phyloP scores from a whole-genome alignment of 2,329 filamentous ascomycete genomes.

The Aureobasidium sp. region DNA sequence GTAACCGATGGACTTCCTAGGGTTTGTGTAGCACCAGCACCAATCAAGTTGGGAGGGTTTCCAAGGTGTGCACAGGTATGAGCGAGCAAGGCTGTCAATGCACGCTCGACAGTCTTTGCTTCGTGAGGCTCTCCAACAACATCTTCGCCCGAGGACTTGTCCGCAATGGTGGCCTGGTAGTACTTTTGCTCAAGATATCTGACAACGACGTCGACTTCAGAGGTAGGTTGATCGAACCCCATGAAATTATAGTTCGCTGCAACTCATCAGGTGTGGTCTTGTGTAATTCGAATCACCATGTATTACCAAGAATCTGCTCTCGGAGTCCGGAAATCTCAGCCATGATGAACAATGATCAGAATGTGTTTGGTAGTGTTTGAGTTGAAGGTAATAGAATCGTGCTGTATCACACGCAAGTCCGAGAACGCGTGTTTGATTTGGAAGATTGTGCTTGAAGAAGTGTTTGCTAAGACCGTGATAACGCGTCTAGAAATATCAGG shows the following conservation, averaged over 20 bases:
- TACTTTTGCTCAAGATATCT: background rate
- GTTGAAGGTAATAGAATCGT: background rate
- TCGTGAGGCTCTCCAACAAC: background rate
- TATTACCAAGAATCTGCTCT: slow-evolving; percentile 4
- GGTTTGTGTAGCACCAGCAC: background rate
- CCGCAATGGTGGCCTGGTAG: background rate
- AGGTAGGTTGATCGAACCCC: background rate
- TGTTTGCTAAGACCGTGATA: background rate
- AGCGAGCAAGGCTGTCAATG: background rate
- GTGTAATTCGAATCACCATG: too few species aligned
- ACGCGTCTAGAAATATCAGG: background rate
- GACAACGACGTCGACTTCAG: slow-evolving; percentile 1
- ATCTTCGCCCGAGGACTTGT: background rate
- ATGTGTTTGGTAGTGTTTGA: background rate
- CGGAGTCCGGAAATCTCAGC: background rate
- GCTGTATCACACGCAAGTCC: background rate
- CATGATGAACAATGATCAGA: background rate
- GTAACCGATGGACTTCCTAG: background rate
- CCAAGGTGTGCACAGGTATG: background rate
- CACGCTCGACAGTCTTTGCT: background rate
- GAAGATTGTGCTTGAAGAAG: background rate
- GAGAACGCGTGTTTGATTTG: background rate
- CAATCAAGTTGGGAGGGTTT: background rate
- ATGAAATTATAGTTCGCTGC: background rate
- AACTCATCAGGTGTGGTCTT: background rate